Percentiles rank a stretch among this genome's conserved stretches.
Evolutionary conservation across 2,329 filamentous ascomycete genomes (phyloP).

Genomic region (Colletotrichum tabaci): DNA sequence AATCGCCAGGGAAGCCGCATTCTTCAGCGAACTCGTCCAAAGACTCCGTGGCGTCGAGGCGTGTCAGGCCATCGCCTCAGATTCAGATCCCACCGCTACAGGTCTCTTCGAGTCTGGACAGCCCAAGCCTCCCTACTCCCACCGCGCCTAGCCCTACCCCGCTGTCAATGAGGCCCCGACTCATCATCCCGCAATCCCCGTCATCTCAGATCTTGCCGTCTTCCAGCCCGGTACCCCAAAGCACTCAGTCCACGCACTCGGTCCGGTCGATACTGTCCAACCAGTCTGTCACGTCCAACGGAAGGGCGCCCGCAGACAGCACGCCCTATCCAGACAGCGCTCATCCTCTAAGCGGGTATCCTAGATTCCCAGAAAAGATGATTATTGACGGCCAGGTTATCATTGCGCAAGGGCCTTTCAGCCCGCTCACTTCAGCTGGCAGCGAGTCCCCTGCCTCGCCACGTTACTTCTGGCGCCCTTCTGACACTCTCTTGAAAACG

Average conservation of each 20-base stretch:
- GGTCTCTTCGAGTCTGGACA: background rate
- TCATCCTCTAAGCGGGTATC: slow-evolving; percentile 44
- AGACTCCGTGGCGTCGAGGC: background rate
- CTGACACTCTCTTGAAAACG: slow-evolving; percentile 41
- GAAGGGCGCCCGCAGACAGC: slow-evolving; percentile 21
- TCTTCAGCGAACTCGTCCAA: background rate
- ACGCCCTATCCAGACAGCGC: slow-evolving; percentile 42
- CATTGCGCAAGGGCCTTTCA: slow-evolving; percentile 29
- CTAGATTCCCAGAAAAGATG: slow-evolving; percentile 25
- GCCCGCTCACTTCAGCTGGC: slow-evolving; percentile 44
- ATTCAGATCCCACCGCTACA: background rate
- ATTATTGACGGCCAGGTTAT: slow-evolving; percentile 45
- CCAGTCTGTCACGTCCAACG: background rate
- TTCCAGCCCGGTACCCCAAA: background rate
- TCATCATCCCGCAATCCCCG: slow-evolving; percentile 34
- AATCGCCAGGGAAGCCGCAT: background rate
- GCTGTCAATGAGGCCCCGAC: slow-evolving; percentile 47
- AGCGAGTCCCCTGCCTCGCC: slow-evolving; percentile 42
- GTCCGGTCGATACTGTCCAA: background rate
- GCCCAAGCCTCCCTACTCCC: slow-evolving; percentile 48
- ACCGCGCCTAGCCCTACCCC: slow-evolving; percentile 54
- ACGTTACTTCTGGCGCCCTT: slow-evolving; percentile 45
- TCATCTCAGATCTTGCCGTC: background rate
- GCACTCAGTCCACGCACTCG: slow-evolving; percentile 5
- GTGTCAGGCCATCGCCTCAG: background rate